Evolutionary conservation across 2,329 filamentous ascomycete genomes (phyloP), one percentile per base, ranked within the genome.

Genomic region (Periglandula ipomoeae): DNA sequence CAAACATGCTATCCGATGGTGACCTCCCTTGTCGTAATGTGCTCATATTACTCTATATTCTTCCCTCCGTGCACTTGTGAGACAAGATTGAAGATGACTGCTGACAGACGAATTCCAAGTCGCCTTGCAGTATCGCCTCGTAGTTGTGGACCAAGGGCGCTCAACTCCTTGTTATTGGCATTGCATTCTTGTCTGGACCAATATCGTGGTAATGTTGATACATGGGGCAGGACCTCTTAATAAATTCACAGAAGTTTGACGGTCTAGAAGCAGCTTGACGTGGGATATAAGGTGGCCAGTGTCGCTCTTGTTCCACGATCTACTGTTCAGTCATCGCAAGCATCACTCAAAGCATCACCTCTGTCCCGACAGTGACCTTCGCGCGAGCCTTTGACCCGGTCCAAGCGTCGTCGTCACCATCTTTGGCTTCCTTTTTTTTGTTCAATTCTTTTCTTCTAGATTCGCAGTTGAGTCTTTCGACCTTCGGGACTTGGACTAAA

Each of bases 141-240:
- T 15, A 19, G 24, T 40, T 8, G 3, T 19, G 45, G 13, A 47
- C 30, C 19, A 44, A 20, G 44, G 20, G 5, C 24, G 22, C n/a
- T n/a, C 19, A 37, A 7, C 46, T 51, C 52, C 50, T 51, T 43
- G 47, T 37, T 46, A 50, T 51, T 53, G 50, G 39, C 27, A 55
- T 50, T 52, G 48, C 50, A 52, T 50, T 52, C 44, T 50, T 34
- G 17, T 26, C 44, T 9, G 10, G n/a, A 8, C 19, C 15, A 20
- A 4, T 17, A 8, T 27, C 23, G 10, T 7, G 11, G 13, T 2
- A 8, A n/a, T 13, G 17, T 37, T 9, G 10, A 22, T 30, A 11
- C 17, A 32, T 20, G 8, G 26, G 23, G n/a, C 13, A 39, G 13
- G 22, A 23, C 10, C 32, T 39, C 8, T 27, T 26, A 13, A 26